Percentiles rank a stretch among this genome's conserved stretches.
Conservation (phyloP, 2,329 filamentous ascomycete genomes). For the Venturia aucupariae region DNA sequence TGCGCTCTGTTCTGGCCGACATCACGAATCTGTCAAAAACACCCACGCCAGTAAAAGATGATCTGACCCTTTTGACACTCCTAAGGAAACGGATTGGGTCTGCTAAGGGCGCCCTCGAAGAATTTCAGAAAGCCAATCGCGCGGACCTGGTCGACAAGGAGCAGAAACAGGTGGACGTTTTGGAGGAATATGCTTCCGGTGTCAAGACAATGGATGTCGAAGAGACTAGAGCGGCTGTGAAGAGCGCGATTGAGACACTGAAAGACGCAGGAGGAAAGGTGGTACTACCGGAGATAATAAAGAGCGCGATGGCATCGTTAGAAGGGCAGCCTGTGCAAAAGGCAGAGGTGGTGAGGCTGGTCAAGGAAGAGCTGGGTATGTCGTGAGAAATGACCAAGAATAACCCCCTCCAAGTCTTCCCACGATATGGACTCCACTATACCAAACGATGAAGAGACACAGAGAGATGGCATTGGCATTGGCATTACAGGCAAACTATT, state of each 20-base stretch:
- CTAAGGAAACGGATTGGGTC: constrained; percentile 55
- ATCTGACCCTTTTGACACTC: constrained; percentile 58
- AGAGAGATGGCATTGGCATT: background rate
- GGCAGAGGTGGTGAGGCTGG: constrained; percentile 49
- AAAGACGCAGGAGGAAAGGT: constrained; percentile 42
- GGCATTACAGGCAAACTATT: too few relatives aligned
- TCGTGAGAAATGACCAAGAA: constrained; percentile 26
- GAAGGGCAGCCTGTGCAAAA: constrained; percentile 58
- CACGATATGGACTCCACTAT: background rate
- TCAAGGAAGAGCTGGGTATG: constrained; percentile 41
- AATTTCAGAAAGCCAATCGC: constrained; percentile 56
- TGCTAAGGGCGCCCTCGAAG: constrained; percentile 48
- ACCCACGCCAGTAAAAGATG: constrained; percentile 56
- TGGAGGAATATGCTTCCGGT: constrained; percentile 55
- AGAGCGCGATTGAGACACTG: constrained; percentile 42
- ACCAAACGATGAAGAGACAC: background rate
- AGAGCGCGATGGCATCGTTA: constrained; percentile 46
- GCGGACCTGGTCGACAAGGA: constrained; percentile 64
- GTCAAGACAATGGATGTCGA: constrained; percentile 50
- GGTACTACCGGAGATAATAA: constrained; percentile 54
- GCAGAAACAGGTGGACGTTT: constrained; percentile 51
- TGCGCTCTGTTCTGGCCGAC: constrained; percentile 59
- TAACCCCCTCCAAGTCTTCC: background rate
- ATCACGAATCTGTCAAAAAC: constrained; percentile 72
- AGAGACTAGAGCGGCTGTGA: constrained; percentile 48